phyloP scores from a whole-genome alignment of 2,329 filamentous ascomycete genomes.

The Aureobasidium sp. region DNA sequence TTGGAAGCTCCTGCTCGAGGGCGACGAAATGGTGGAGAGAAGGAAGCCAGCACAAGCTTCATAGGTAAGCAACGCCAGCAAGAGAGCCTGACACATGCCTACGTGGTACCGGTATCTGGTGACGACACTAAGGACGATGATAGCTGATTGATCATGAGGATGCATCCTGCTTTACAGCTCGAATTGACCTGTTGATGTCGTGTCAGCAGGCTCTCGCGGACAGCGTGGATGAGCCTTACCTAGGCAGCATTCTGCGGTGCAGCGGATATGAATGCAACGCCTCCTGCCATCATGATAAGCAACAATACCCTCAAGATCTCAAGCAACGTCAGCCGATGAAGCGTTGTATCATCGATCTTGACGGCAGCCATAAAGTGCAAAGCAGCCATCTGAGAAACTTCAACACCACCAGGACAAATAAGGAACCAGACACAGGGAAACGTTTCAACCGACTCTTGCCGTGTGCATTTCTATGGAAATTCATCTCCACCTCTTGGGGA shows the following conservation, averaged over 20 bases:
- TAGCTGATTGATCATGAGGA: neutral
- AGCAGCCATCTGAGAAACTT: neutral
- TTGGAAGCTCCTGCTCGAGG: neutral
- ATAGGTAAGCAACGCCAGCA: neutral
- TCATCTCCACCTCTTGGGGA: neutral
- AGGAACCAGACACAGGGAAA: constrained; percentile 1
- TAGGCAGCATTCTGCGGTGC: neutral
- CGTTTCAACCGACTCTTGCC: constrained; percentile 8
- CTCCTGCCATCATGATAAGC: neutral
- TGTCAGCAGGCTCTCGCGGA: neutral
- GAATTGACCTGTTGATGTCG: neutral
- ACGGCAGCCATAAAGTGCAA: neutral
- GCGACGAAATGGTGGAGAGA: neutral
- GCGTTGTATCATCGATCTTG: neutral
- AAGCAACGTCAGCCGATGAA: neutral
- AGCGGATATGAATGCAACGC: neutral
- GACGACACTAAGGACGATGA: neutral
- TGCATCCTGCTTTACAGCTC: neutral
- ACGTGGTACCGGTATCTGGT: neutral
- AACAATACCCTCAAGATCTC: neutral
- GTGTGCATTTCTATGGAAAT: constrained; percentile 7
- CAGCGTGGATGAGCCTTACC: neutral
- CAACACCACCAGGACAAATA: neutral
- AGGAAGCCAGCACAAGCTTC: neutral
- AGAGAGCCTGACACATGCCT: neutral